Conservation (phyloP, 2,329 filamentous ascomycete genomes). For the Atkinsonella hypoxylon region DNA sequence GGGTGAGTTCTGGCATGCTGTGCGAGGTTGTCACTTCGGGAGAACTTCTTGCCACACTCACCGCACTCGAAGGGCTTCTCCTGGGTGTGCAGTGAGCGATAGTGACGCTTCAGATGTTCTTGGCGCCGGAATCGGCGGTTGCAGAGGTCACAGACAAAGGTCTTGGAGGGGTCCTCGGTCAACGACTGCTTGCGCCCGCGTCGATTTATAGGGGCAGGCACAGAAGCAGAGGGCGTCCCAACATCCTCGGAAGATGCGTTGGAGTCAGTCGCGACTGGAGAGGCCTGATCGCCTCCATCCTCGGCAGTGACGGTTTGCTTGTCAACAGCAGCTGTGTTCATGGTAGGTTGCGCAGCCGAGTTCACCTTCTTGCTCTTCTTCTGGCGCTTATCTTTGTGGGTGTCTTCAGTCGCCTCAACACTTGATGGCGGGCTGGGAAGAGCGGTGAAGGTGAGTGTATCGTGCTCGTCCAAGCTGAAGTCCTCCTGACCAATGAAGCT, state of each 20-base stretch:
- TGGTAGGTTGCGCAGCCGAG: conserved; percentile 24
- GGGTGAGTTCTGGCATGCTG: conserved; percentile 94
- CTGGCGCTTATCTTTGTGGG: conserved; percentile 44
- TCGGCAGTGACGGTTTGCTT: conserved; percentile 24
- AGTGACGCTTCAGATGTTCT: conserved; percentile 97
- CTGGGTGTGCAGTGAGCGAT: conserved; percentile 93
- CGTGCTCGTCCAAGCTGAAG: conserved; percentile 61
- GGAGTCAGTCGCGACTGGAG: conserved; percentile 26
- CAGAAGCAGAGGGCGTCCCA: conserved; percentile 29
- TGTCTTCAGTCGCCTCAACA: conserved; percentile 26
- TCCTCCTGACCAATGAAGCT: conserved; percentile 67
- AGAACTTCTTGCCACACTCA: conserved; percentile 99
- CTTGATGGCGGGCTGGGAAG: conserved; percentile 46
- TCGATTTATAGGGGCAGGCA: conserved; percentile 59
- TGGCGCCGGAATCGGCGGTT: conserved; percentile 94
- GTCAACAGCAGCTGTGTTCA: conserved; percentile 28
- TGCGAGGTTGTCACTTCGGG: conserved; percentile 89
- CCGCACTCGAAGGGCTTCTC: conserved; percentile 98
- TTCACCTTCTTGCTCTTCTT: conserved; percentile 40
- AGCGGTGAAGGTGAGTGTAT: conserved; percentile 46
- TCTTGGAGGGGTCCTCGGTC: conserved; percentile 96
- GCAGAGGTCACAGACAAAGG: conserved; percentile 93
- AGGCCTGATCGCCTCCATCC: conserved; percentile 22
- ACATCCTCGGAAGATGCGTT: conserved; percentile 26
- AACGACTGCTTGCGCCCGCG: conserved; percentile 97